Evolutionary conservation across 1,284 basidiomycete species (phyloP), one percentile per base, ranked within the genome.

Genomic region (Rhodotorula sp.): DNA sequence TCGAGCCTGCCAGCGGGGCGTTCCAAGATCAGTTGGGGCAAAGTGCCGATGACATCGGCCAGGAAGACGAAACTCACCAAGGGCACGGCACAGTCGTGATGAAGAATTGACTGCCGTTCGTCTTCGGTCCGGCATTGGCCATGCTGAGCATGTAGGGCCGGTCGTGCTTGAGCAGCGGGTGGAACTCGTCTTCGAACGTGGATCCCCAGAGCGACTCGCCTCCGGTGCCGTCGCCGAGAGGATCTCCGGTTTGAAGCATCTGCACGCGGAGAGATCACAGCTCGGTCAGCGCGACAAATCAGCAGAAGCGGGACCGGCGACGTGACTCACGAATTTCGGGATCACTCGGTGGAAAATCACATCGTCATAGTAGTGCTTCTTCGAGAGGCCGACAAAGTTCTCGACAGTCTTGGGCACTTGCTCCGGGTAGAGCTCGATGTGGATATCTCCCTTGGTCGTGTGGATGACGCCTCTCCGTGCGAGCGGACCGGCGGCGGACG

Each of bases 191-290:
- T 80, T 97, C 96, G 79, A 99, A 99, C 65, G 93, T 91, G 63
- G 85, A 84, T 3, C 91, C 95, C 96, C 96, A 99, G 73, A 98
- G 92, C 23, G 91, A 93, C 70, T 88, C 90, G 31, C 97, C 97
- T n/a, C 97, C 97, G 0, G 95, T 98, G 3, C 97, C 97, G 81
- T 99, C 95, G 23, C 93, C 96, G 7, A 97, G 84, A 1, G 97
- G 97, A 79, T 99, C 96, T 51, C 97, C 96, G 3, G 95, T 97
- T 84, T 99, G 96, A 65, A 99, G 89, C 97, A 99, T 99, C 84
- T 83, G 65, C 23, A 5, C 6, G 23, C 23, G 21, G 29, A 14
- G 3, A 8, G 31, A 26, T 7, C 23, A 12, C 8, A 7, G 18
- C 39, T 23, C 1, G 62, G 51, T 58, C 57, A 15, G 26, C 0